phyloP scores from a whole-genome alignment of 805 yeast genomes.

The Tetrapisispora phaffii region DNA sequence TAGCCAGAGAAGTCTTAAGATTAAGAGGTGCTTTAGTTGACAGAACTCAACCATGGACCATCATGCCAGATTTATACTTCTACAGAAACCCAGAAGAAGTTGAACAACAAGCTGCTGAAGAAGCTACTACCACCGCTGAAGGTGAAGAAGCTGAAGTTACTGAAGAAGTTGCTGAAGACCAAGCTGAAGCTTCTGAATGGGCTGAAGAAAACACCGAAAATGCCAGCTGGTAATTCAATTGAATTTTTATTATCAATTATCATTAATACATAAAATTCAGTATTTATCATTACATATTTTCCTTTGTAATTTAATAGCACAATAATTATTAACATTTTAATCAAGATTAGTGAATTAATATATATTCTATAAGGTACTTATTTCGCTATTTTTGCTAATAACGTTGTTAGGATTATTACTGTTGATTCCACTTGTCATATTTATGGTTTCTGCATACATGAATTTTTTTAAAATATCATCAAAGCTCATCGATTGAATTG shows the following conservation, averaged over 20 bases:
- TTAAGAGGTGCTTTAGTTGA: slow-evolving; percentile 94
- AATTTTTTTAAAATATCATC: slow-evolving; percentile 10
- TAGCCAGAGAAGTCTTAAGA: slow-evolving; percentile 98
- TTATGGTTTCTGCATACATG: background rate
- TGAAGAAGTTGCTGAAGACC: slow-evolving; percentile 70
- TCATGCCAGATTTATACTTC: slow-evolving; percentile 99
- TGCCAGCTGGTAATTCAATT: slow-evolving; percentile 22
- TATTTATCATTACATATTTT: slow-evolving; percentile 4
- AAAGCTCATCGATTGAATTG: slow-evolving; percentile 30
- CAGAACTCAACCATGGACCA: slow-evolving; percentile 96
- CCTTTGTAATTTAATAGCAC: slow-evolving; percentile 12
- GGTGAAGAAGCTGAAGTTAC: slow-evolving; percentile 58
- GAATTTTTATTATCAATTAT: slow-evolving; percentile 7
- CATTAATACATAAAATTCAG: slow-evolving; percentile 3
- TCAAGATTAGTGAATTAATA: background rate
- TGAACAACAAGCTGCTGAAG: slow-evolving; percentile 65
- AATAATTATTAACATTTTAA: slow-evolving; percentile 1
- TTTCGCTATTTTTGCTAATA: background rate
- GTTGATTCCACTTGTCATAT: too few species aligned
- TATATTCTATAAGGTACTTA: background rate
- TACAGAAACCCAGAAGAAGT: slow-evolving; percentile 99
- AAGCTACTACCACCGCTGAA: slow-evolving; percentile 53
- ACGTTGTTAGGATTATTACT: too few species aligned
- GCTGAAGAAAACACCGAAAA: slow-evolving; percentile 38
- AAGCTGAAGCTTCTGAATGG: slow-evolving; percentile 53